phyloP scores from a whole-genome alignment of 192 early-diverging fungal genomes.

The Chytriomyces hyalinus region DNA sequence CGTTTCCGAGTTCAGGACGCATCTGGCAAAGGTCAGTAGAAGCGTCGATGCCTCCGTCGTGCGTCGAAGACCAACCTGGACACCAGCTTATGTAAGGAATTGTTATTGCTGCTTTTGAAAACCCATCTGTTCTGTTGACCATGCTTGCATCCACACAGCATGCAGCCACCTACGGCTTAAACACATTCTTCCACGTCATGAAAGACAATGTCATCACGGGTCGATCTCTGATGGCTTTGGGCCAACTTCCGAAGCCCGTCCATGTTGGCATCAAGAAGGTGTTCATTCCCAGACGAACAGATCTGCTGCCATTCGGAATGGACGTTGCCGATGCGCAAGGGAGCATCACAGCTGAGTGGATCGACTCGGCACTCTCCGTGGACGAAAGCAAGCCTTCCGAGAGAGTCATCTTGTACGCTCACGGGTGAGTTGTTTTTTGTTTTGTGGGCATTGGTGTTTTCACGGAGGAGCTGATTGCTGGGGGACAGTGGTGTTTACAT shows the following conservation, averaged over 20 bases:
- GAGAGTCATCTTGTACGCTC: conserved; percentile 71
- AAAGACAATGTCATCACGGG: no score
- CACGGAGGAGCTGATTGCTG: not conserved
- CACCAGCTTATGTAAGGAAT: no score
- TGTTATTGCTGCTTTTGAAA: no score
- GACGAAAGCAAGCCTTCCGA: conserved; percentile 35
- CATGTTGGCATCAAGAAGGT: conserved; percentile 31
- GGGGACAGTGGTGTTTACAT: conserved; percentile 32
- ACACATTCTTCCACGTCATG: no score
- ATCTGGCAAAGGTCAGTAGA: no score
- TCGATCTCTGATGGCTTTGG: no score
- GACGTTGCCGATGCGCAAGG: conserved; percentile 33
- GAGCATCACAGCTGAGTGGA: conserved; percentile 50
- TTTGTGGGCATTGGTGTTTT: not conserved
- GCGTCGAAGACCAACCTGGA: no score
- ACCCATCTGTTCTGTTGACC: no score
- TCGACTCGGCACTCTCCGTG: conserved; percentile 36
- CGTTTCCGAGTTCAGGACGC: no score
- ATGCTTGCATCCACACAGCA: no score
- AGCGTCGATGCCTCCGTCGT: no score
- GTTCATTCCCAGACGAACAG: conserved; percentile 41
- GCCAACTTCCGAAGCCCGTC: conserved; percentile 12
- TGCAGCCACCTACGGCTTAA: no score
- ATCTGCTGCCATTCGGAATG: conserved; percentile 41
- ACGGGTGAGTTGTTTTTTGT: conserved; percentile 58